Conservation (phyloP, 179 eudicot species). For the Spinacia oleracea region DNA sequence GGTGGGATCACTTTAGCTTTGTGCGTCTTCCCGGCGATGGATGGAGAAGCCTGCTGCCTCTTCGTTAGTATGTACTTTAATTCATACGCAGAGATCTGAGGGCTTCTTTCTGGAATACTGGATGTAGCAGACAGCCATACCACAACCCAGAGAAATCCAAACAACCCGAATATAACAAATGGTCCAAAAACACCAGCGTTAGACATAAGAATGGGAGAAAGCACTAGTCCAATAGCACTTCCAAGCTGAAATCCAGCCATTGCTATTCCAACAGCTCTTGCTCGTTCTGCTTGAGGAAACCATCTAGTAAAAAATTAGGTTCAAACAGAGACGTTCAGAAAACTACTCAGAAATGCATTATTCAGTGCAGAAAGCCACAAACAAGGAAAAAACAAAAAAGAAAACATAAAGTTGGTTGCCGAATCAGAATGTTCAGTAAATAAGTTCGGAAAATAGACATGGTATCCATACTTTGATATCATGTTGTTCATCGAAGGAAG, state of each 20-base stretch:
- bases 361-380: not conserved
- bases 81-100: constrained; percentile 76
- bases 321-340: constrained; percentile 27
- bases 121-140: constrained; percentile 97
- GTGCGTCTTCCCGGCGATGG: constrained; percentile 35
- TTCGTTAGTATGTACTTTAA: constrained; percentile 64
- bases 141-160: constrained; percentile 94
- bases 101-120: constrained; percentile 75
- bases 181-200: constrained; percentile 93
- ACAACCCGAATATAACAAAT: constrained; percentile 92
- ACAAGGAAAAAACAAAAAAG: constrained; percentile 13
- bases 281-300: constrained; percentile 91
- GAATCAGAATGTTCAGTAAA: not conserved
- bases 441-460: not conserved
- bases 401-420: constrained; percentile 18
- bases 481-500: constrained; percentile 99
- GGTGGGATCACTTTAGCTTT: constrained; percentile 69
- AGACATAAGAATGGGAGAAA: constrained; percentile 97
- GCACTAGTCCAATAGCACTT: constrained; percentile 88
- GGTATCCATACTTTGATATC: constrained; percentile 66
- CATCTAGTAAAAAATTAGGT: constrained; percentile 55
- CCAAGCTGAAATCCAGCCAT: constrained; percentile 99
- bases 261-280: constrained; percentile 97
- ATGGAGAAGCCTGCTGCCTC: constrained; percentile 37
- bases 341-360: not conserved